Percentiles rank a stretch among this genome's conserved stretches.
phyloP scores from a whole-genome alignment of 2,329 filamentous ascomycete species.

The Xylariaceae sp. region DNA sequence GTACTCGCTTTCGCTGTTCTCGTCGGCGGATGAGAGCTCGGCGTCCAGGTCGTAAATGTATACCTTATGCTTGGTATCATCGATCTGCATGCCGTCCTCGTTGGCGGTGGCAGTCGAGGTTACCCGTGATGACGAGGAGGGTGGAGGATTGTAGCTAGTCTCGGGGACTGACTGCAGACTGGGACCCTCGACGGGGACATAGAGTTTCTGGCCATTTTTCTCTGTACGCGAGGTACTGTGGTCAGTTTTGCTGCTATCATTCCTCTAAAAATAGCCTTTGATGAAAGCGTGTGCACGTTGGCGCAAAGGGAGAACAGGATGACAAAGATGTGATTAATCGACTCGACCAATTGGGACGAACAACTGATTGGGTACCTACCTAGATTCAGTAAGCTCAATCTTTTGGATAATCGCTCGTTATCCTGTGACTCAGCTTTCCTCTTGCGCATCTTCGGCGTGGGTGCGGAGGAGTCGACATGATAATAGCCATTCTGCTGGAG shows the following conservation, averaged over 20 bases:
- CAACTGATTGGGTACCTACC: slow-evolving; percentile 59
- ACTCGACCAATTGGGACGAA: neutral
- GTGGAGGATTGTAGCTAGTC: slow-evolving; percentile 17
- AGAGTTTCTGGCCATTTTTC: slow-evolving; percentile 67
- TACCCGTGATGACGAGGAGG: slow-evolving; percentile 18
- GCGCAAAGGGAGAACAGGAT: slow-evolving; percentile 16
- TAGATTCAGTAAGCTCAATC: slow-evolving; percentile 80
- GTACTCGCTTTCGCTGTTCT: slow-evolving; percentile 22
- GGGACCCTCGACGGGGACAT: slow-evolving; percentile 67
- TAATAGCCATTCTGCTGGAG: slow-evolving; percentile 12
- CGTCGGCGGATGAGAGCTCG: slow-evolving; percentile 68
- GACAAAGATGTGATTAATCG: slow-evolving; percentile 13
- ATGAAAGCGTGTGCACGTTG: too few species aligned
- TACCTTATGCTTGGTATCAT: slow-evolving; percentile 85
- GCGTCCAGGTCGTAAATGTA: slow-evolving; percentile 92
- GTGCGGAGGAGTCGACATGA: slow-evolving; percentile 14
- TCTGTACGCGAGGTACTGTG: slow-evolving; percentile 53
- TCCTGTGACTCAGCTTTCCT: slow-evolving; percentile 66
- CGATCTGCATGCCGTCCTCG: slow-evolving; percentile 76
- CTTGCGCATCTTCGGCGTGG: slow-evolving; percentile 54
- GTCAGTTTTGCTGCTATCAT: slow-evolving; percentile 34
- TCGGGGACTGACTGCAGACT: slow-evolving; percentile 34
- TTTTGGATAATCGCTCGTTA: slow-evolving; percentile 81
- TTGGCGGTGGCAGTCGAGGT: slow-evolving; percentile 32
- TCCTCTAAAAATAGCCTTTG: too few species aligned